Evolutionary conservation across 306 rosid genomes (phyloP).

Genomic region (Oxytropis ochrocephala): DNA sequence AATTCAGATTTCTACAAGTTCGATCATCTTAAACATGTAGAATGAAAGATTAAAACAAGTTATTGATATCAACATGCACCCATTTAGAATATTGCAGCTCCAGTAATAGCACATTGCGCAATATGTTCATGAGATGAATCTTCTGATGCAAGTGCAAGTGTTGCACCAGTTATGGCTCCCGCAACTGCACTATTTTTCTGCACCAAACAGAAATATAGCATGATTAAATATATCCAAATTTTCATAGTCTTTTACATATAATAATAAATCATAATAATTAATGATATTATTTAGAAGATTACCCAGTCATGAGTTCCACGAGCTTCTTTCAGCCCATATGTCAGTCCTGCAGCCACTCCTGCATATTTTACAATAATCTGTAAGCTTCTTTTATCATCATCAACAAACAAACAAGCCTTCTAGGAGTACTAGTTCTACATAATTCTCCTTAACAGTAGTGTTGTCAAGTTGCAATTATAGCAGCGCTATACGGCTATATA

Average conservation of each 20-base stretch:
- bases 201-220: constrained; percentile 32
- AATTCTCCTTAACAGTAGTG: too few relatives aligned
- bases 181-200: constrained; percentile 94
- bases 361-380: not conserved
- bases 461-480: too few relatives aligned
- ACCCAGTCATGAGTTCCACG: constrained; percentile 92
- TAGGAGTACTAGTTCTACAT: too few relatives aligned
- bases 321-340: constrained; percentile 79
- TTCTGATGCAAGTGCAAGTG: constrained; percentile 66
- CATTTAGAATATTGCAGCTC: constrained; percentile 70
- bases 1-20: not conserved
- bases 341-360: constrained; percentile 87
- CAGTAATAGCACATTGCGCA: constrained; percentile 78
- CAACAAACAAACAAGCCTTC: too few relatives aligned
- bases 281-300: constrained; percentile 2
- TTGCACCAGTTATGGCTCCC: constrained; percentile 71
- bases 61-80: not conserved
- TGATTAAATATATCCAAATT: too few relatives aligned
- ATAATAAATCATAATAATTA: too few relatives aligned
- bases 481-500: too few relatives aligned
- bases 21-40: not conserved
- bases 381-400: not conserved
- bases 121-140: constrained; percentile 68
- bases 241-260: too few relatives aligned
- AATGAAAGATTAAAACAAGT: not conserved